Conservation (phyloP, 2,329 filamentous ascomycete species). For the Epichloe gansuensis region DNA sequence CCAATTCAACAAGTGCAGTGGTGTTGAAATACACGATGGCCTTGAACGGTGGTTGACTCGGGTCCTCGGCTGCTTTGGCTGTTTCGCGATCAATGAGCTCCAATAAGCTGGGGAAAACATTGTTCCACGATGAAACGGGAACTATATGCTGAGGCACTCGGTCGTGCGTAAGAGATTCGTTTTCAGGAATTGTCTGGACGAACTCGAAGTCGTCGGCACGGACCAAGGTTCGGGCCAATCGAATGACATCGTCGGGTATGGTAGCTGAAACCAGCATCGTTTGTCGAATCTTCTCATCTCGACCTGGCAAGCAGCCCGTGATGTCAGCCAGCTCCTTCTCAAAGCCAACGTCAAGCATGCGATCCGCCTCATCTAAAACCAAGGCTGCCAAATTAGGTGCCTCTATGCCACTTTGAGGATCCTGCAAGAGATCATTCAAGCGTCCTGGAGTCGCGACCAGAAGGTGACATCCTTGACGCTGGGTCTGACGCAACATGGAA, state of each 20-base stretch:
- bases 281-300: slow-evolving; percentile 55
- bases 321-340: slow-evolving; percentile 52
- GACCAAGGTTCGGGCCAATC: slow-evolving; percentile 65
- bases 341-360: slow-evolving; percentile 94
- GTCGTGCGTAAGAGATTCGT: slow-evolving; percentile 77
- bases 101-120: slow-evolving; percentile 61
- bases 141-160: slow-evolving; percentile 71
- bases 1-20: slow-evolving; percentile 57
- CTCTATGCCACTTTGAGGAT: slow-evolving; percentile 46
- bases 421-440: slow-evolving; percentile 66
- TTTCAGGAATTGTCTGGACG: slow-evolving; percentile 70
- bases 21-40: slow-evolving; percentile 88
- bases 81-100: slow-evolving; percentile 58
- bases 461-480: slow-evolving; percentile 69
- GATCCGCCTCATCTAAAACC: slow-evolving; percentile 93
- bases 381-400: slow-evolving; percentile 80
- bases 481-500: slow-evolving; percentile 52
- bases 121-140: slow-evolving; percentile 54
- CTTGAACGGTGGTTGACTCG: slow-evolving; percentile 58
- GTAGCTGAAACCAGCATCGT: slow-evolving; percentile 95
- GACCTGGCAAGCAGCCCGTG: slow-evolving; percentile 47
- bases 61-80: slow-evolving; percentile 27
- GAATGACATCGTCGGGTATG: slow-evolving; percentile 70
- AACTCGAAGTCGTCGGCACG: slow-evolving; percentile 73
- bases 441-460: slow-evolving; percentile 85